A percentile compares a stretch with the other conserved stretches of the same genome.
Evolutionary conservation across 164 flowering plant genomes (phyloP).

Genomic region (Magnolia changhungtana): DNA sequence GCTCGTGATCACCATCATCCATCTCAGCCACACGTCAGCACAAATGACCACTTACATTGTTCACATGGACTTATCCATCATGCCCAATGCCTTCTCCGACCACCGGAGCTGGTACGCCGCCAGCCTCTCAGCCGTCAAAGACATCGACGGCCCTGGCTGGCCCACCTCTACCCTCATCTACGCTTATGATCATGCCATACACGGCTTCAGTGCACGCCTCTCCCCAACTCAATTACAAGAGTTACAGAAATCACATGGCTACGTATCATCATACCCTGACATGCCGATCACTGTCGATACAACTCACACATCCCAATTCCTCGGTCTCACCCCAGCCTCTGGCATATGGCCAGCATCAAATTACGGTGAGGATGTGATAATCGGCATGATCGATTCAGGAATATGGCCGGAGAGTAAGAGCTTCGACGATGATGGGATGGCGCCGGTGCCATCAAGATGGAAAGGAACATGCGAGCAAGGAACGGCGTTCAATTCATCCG

Average conservation of each 20-base stretch:
- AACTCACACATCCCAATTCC: conserved; percentile 51
- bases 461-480: conserved; percentile 57
- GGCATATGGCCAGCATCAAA: conserved; percentile 51
- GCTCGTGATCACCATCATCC: conserved; percentile 15
- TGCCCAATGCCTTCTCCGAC: conserved; percentile 54
- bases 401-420: conserved; percentile 83
- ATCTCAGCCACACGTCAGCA: conserved; percentile 8
- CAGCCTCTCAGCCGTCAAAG: conserved; percentile 20
- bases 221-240: conserved; percentile 37
- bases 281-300: conserved; percentile 41
- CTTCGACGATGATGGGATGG: conserved; percentile 52
- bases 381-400: conserved; percentile 72
- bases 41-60: conserved; percentile 43
- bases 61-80: conserved; percentile 58
- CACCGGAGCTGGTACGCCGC: conserved; percentile 55
- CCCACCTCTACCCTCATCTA: conserved; percentile 36
- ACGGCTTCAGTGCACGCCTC: conserved; percentile 62
- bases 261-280: conserved; percentile 40
- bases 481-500: conserved; percentile 42
- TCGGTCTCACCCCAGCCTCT: conserved; percentile 34
- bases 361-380: conserved; percentile 52
- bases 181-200: conserved; percentile 40
- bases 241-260: conserved; percentile 43
- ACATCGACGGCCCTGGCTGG: background rate
- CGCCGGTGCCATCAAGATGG: conserved; percentile 56